These are phyloP conservation scores for Populus tremula DNA, from an alignment of 345 rosid genomes.

Conservation along the genomic window DNA sequence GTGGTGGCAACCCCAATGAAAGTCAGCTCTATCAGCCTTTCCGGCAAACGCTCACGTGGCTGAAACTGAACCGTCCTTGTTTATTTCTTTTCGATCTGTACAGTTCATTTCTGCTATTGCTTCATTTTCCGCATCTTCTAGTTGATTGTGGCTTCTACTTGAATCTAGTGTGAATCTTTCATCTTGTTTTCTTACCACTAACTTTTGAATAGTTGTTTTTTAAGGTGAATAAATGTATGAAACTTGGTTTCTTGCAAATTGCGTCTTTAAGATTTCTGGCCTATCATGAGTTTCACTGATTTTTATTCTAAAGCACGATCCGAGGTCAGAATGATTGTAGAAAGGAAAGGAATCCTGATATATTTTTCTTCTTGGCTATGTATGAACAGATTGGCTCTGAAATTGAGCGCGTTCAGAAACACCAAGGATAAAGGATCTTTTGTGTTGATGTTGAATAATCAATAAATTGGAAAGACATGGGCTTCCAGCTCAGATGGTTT, in stretches of 20 bases:
- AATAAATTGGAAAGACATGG: too few species aligned
- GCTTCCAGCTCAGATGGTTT: too few species aligned
- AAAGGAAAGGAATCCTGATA: too few species aligned
- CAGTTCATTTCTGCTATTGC: constrained; percentile 12
- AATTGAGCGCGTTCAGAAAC: too few species aligned
- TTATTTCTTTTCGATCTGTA: neutral
- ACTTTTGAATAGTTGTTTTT: neutral
- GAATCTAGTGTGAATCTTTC: neutral
- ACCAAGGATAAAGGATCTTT: too few species aligned
- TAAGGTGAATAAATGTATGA: neutral
- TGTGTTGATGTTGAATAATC: too few species aligned
- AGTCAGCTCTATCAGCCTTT: constrained; percentile 91
- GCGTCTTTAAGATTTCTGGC: neutral
- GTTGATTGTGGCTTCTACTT: neutral
- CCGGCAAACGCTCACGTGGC: constrained; percentile 48
- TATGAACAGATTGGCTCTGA: too few species aligned
- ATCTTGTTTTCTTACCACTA: neutral
- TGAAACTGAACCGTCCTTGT: constrained; percentile 13
- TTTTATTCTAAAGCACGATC: too few species aligned
- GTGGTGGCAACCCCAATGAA: constrained; percentile 94
- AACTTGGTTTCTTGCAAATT: neutral
- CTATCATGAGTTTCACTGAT: too few species aligned
- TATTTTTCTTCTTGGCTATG: too few species aligned
- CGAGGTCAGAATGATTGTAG: too few species aligned
- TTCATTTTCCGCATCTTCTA: neutral